A percentile compares a stretch with the other conserved stretches of the same genome.
These are phyloP conservation scores for Plasmodium blacklocki DNA, from an alignment of 169 alveolate species.

Conservation along the genomic window DNA sequence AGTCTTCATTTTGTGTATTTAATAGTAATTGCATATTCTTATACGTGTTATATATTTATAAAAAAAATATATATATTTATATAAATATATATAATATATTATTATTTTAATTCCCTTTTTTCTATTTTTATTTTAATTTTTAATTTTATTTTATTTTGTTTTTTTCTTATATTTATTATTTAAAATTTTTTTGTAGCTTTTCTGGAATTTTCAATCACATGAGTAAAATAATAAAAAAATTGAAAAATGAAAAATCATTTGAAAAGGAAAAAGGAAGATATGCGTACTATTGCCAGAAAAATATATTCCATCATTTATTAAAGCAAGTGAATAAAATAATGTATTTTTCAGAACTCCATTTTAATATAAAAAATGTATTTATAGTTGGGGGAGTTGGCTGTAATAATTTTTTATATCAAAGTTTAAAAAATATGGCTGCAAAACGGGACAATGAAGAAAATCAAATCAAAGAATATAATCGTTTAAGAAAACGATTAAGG, in stretches of 20 bases:
- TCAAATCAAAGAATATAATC: conserved; percentile 52
- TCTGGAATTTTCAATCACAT: conserved; percentile 64
- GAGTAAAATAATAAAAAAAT: conserved; percentile 42
- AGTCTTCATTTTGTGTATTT: background rate
- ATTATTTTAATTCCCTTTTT: background rate
- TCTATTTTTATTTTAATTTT: background rate
- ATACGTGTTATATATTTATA: background rate
- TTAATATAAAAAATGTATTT: conserved; percentile 56
- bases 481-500: conserved; percentile 54
- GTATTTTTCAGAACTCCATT: conserved; percentile 70
- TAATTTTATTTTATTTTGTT: background rate
- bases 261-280: conserved; percentile 66
- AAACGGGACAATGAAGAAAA: conserved; percentile 11
- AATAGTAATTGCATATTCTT: background rate
- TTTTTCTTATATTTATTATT: background rate
- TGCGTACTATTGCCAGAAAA: conserved; percentile 55
- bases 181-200: conserved; percentile 23
- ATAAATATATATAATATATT: too few relatives aligned
- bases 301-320: conserved; percentile 52
- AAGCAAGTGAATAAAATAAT: conserved; percentile 57
- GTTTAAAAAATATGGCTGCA: conserved; percentile 38
- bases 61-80: background rate
- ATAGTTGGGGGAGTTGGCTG: conserved; percentile 76
- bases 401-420: conserved; percentile 29
- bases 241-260: conserved; percentile 37